phyloP scores from a whole-genome alignment of 768 basidiomycete genomes.

The Boletus vinaceobasis region DNA sequence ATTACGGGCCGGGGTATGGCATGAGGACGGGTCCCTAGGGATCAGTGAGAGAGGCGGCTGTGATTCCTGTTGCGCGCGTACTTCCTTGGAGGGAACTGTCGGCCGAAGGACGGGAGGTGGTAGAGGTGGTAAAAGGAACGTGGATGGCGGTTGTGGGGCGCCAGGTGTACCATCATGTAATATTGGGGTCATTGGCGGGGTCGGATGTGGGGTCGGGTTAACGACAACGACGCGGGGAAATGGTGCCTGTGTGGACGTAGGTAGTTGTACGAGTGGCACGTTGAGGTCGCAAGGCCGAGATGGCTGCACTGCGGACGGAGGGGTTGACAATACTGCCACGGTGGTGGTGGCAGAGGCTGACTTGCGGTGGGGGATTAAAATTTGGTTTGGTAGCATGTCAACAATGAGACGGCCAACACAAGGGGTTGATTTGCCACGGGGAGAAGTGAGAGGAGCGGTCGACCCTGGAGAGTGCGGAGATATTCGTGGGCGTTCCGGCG shows the following conservation, averaged over 20 bases:
- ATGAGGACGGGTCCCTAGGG: background rate
- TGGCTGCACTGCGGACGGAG: background rate
- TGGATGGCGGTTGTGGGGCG: constrained; percentile 24
- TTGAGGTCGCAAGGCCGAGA: constrained; percentile 13
- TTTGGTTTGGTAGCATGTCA: constrained; percentile 53
- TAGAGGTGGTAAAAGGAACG: constrained; percentile 29
- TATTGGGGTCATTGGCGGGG: constrained; percentile 69
- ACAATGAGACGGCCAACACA: constrained; percentile 49
- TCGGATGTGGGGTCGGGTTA: constrained; percentile 75
- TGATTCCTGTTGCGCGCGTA: constrained; percentile 12
- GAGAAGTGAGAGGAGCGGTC: constrained; percentile 1
- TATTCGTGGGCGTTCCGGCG: constrained; percentile 30
- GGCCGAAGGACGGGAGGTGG: constrained; percentile 23
- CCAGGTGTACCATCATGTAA: constrained; percentile 26
- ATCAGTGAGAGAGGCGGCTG: constrained; percentile 15
- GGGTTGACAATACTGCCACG: constrained; percentile 1
- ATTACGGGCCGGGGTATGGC: constrained; percentile 7
- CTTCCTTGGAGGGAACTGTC: background rate
- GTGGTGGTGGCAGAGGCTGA: constrained; percentile 1
- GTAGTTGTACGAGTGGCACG: constrained; percentile 29
- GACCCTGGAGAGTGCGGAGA: constrained; percentile 20
- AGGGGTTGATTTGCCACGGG: constrained; percentile 22
- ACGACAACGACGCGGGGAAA: constrained; percentile 65
- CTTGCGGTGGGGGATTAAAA: constrained; percentile 25
- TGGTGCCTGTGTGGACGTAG: constrained; percentile 23